Percentiles rank a stretch among this genome's conserved stretches.
Evolutionary conservation across 1,284 basidiomycete species (phyloP).

Genomic region (Leccinum pallidistipes): DNA sequence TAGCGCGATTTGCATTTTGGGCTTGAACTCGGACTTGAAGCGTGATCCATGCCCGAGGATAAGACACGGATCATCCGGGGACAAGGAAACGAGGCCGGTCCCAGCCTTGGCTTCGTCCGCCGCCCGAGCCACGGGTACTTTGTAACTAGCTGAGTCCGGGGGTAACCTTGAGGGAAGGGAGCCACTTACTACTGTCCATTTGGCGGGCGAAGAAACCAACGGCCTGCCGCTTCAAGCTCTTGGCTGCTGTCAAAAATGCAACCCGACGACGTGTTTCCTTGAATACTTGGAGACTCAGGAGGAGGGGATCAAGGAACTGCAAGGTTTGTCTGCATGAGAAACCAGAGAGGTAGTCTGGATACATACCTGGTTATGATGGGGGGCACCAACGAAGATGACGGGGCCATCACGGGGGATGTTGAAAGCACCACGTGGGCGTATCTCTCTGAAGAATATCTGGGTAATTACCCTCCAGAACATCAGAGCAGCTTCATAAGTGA

Average conservation of each 20-base stretch:
- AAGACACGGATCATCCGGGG: constrained; percentile 74
- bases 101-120: constrained; percentile 86
- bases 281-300: constrained; percentile 87
- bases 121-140: constrained; percentile 93
- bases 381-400: constrained; percentile 95
- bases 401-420: constrained; percentile 93
- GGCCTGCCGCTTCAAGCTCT: constrained; percentile 80
- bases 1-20: constrained; percentile 87
- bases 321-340: constrained; percentile 6
- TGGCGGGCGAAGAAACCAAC: constrained; percentile 85
- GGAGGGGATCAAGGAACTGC: constrained; percentile 93
- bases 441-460: constrained; percentile 97
- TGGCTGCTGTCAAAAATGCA: constrained; percentile 92
- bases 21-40: constrained; percentile 78
- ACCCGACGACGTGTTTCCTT: constrained; percentile 84
- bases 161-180: neutral
- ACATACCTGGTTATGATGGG: constrained; percentile 92
- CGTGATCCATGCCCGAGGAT: constrained; percentile 80
- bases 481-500: constrained; percentile 63
- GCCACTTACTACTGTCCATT: constrained; percentile 87
- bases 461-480: constrained; percentile 84
- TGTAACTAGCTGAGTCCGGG: constrained; percentile 15
- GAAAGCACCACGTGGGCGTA: constrained; percentile 92
- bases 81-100: constrained; percentile 72
- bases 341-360: constrained; percentile 6